Evolutionary conservation across 2,329 filamentous ascomycete species (phyloP).

Genomic region (Eutypella sp.): DNA sequence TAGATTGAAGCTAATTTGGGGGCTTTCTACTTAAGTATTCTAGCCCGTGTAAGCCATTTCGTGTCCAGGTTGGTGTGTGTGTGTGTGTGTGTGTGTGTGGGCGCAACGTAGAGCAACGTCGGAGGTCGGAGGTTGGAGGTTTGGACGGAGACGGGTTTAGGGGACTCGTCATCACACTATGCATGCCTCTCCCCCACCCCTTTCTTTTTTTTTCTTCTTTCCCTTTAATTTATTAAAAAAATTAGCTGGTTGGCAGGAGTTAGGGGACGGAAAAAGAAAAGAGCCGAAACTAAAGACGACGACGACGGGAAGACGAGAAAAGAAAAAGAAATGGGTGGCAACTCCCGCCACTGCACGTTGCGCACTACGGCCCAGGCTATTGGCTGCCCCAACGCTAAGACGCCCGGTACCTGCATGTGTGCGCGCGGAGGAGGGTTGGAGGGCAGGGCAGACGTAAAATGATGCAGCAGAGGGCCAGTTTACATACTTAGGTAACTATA

Average conservation of each 20-base stretch:
- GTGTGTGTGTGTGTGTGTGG: too few relatives aligned
- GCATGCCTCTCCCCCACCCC: neutral
- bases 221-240: too few relatives aligned
- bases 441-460: neutral
- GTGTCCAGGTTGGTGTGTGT: too few relatives aligned
- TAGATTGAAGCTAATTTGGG: neutral
- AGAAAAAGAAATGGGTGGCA: neutral
- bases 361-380: neutral
- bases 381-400: neutral
- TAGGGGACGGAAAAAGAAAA: too few relatives aligned
- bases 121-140: too few relatives aligned
- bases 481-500: neutral
- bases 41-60: too few relatives aligned
- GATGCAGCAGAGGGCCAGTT: neutral
- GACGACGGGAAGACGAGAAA: neutral
- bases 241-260: too few relatives aligned
- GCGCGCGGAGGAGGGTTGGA: too few relatives aligned
- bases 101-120: too few relatives aligned
- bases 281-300: neutral
- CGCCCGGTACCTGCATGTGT: neutral
- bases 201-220: neutral
- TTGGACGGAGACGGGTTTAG: too few relatives aligned
- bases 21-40: too few relatives aligned
- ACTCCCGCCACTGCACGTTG: neutral
- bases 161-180: conserved; percentile 1